A percentile compares a stretch with the other conserved stretches of the same genome.
Conservation (phyloP, 1,284 basidiomycete species). For the Ceratobasidium papillatum region DNA sequence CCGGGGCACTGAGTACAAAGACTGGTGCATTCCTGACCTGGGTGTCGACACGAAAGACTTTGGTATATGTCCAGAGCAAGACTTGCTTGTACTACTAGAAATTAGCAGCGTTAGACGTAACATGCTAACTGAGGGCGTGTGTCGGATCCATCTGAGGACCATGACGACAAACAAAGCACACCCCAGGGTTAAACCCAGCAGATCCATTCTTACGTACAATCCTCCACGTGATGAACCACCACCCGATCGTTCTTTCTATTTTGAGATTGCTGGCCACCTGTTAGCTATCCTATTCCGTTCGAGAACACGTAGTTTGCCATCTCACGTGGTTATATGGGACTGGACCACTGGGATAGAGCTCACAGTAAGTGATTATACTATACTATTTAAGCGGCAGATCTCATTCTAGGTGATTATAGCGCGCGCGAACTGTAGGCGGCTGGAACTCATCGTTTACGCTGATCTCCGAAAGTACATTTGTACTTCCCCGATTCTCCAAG, state of each 20-base stretch:
- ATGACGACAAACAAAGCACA: conserved; percentile 1
- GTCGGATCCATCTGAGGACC: conserved; percentile 8
- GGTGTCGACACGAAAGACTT: background rate
- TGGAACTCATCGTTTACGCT: conserved; percentile 18
- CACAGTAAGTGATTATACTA: background rate
- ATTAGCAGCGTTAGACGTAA: background rate
- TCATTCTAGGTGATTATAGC: background rate
- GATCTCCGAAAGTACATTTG: background rate
- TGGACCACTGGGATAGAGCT: conserved; percentile 19
- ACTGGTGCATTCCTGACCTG: conserved; percentile 1
- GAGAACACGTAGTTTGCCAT: background rate
- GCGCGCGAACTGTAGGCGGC: background rate
- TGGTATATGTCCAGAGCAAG: conserved; percentile 11
- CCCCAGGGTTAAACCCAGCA: background rate
- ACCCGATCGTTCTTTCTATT: conserved; percentile 11
- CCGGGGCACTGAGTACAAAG: background rate
- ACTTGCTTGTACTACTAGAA: conserved; percentile 23
- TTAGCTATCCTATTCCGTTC: conserved; percentile 22
- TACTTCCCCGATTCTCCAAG: background rate
- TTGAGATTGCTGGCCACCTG: conserved; percentile 12
- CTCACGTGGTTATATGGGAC: conserved; percentile 19
- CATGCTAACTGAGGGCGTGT: background rate
- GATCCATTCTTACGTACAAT: conserved; percentile 1
- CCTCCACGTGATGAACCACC: conserved; percentile 1
- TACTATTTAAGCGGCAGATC: background rate